Conservation (phyloP, 2,329 filamentous ascomycete genomes). For the Nothomitra cinnamomea region DNA sequence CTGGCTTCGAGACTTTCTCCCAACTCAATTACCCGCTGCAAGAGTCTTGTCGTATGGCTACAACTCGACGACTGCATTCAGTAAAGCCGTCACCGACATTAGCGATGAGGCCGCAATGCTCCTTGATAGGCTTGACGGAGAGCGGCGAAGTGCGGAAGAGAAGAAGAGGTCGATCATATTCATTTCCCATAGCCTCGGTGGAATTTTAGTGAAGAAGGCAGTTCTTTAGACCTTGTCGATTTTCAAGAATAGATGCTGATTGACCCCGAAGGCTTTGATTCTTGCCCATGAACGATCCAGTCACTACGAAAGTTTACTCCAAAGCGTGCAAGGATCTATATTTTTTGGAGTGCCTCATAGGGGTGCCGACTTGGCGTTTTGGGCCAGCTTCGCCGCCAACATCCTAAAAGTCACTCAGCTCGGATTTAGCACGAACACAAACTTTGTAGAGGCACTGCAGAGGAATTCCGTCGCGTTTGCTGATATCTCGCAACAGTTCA, state of each 20-base stretch:
- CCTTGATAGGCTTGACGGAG: conserved; percentile 20
- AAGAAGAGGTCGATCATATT: conserved; percentile 15
- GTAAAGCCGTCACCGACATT: conserved; percentile 1
- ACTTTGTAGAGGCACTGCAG: conserved; percentile 53
- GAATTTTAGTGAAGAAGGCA: conserved; percentile 10
- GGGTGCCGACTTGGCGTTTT: conserved; percentile 7
- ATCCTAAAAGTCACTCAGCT: conserved; percentile 43
- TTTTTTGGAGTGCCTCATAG: conserved; percentile 10
- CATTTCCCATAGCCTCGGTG: conserved; percentile 10
- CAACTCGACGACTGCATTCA: conserved; percentile 5
- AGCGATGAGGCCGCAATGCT: conserved; percentile 4
- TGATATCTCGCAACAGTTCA: conserved; percentile 43
- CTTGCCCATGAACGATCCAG: conserved; percentile 8
- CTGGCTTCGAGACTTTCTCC: conserved; percentile 10
- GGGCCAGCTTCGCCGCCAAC: conserved; percentile 35
- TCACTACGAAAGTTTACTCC: conserved; percentile 6
- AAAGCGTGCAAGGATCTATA: conserved; percentile 3
- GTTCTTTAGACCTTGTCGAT: neutral
- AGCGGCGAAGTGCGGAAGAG: conserved; percentile 35
- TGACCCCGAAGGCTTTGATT: conserved; percentile 9
- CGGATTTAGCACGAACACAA: conserved; percentile 48
- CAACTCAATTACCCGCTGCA: conserved; percentile 6
- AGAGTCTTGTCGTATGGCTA: conserved; percentile 10
- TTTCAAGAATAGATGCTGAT: neutral
- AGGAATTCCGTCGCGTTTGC: conserved; percentile 57